Percentiles rank a stretch among this genome's conserved stretches.
These are phyloP conservation scores for Verticillium tricorpus DNA, from an alignment of 2,329 filamentous ascomycete genomes.

Conservation along the genomic window DNA sequence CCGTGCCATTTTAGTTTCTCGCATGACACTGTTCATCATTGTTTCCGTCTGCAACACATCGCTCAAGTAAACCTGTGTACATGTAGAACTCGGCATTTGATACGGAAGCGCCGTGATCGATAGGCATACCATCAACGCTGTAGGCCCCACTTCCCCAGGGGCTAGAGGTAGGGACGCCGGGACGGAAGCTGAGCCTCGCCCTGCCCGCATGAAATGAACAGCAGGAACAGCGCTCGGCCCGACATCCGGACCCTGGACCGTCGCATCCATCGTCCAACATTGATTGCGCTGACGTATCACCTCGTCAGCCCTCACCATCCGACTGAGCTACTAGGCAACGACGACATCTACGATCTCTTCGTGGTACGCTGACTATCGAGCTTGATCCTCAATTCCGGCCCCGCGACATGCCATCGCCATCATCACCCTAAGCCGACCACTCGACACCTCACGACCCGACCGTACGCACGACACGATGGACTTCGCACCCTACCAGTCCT, in stretches of 20 bases:
- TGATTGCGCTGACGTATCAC: neutral
- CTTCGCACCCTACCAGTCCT: slow-evolving; percentile 96
- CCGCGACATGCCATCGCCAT: neutral
- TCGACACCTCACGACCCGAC: too few relatives aligned
- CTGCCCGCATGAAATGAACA: neutral
- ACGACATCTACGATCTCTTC: neutral
- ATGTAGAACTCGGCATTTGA: too few relatives aligned
- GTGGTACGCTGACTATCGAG: too few relatives aligned
- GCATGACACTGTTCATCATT: too few relatives aligned
- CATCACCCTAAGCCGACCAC: neutral
- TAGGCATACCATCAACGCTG: neutral
- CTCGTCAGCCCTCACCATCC: neutral
- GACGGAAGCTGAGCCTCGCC: neutral
- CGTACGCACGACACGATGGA: slow-evolving; percentile 58
- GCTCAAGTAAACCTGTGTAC: too few relatives aligned
- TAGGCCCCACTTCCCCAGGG: neutral
- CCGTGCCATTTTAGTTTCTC: too few relatives aligned
- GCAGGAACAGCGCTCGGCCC: neutral
- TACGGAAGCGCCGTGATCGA: too few relatives aligned
- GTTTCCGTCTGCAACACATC: too few relatives aligned
- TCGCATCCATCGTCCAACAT: neutral
- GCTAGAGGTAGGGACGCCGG: neutral
- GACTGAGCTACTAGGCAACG: neutral
- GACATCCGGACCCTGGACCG: neutral
- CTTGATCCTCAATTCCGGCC: too few relatives aligned